Percentiles rank a stretch among this genome's conserved stretches.
Conservation (phyloP, 2,329 filamentous ascomycete genomes). For the Clonostachys sp. region DNA sequence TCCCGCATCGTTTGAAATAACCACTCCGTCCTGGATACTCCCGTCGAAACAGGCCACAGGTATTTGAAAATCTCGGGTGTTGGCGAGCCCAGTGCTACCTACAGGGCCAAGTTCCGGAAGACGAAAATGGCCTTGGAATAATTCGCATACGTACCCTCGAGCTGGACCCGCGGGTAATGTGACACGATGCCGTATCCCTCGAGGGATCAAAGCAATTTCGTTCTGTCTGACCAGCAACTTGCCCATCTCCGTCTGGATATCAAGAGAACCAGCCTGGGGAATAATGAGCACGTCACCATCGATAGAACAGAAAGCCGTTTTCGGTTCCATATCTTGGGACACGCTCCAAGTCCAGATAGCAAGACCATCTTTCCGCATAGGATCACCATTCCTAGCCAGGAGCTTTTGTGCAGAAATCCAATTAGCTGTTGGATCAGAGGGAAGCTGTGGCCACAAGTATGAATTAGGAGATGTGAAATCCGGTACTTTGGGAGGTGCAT, state of each 20-base stretch:
- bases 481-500: background rate
- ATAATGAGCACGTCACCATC: constrained; percentile 78
- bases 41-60: constrained; percentile 63
- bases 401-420: constrained; percentile 59
- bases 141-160: constrained; percentile 70
- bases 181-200: constrained; percentile 71
- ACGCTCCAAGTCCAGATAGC: constrained; percentile 80
- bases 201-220: constrained; percentile 73
- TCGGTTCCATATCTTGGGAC: constrained; percentile 70
- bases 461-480: background rate
- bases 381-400: constrained; percentile 74
- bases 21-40: constrained; percentile 27
- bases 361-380: constrained; percentile 73
- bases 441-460: background rate
- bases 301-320: constrained; percentile 77
- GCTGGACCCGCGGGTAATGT: constrained; percentile 55
- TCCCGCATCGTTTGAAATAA: constrained; percentile 11
- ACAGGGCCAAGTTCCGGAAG: constrained; percentile 72
- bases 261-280: constrained; percentile 67
- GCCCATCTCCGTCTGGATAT: constrained; percentile 75
- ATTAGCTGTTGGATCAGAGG: constrained; percentile 16
- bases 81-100: constrained; percentile 70
- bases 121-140: constrained; percentile 68
- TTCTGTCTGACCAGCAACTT: constrained; percentile 70
- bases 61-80: constrained; percentile 69